Evolutionary conservation across 768 basidiomycete species (phyloP).

Genomic region (Suillus lakei): DNA sequence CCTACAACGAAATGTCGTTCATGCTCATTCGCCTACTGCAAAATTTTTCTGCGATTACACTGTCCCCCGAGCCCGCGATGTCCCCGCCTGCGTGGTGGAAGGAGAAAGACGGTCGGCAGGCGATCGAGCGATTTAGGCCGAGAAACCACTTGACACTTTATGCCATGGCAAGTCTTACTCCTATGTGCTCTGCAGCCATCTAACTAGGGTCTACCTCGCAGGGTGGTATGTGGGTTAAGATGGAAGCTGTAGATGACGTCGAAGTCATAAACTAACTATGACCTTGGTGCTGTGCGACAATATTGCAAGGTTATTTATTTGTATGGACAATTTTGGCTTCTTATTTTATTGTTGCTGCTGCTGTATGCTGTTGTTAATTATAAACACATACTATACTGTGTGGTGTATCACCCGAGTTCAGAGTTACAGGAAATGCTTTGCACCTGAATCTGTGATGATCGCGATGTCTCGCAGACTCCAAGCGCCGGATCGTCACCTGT

Average conservation of each 20-base stretch:
- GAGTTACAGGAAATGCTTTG: background rate
- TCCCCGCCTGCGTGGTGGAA: constrained; percentile 36
- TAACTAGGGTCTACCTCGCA: constrained; percentile 14
- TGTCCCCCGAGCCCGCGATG: constrained; percentile 25
- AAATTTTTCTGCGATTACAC: constrained; percentile 28
- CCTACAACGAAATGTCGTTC: constrained; percentile 39
- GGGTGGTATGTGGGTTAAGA: constrained; percentile 54
- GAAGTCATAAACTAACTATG: background rate
- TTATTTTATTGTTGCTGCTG: too few relatives aligned
- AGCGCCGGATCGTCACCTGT: background rate
- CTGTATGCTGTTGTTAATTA: background rate
- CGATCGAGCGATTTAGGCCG: constrained; percentile 30
- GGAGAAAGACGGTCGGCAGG: constrained; percentile 26
- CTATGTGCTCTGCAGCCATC: background rate
- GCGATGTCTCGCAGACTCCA: background rate
- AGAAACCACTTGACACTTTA: constrained; percentile 38
- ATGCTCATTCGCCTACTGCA: constrained; percentile 36
- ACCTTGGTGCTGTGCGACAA: background rate
- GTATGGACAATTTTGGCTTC: background rate
- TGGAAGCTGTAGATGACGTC: constrained; percentile 35
- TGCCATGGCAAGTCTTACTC: constrained; percentile 37
- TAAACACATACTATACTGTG: background rate
- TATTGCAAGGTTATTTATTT: background rate
- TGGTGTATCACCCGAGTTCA: too few relatives aligned
- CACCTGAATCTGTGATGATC: background rate